Conservation (phyloP, 805 yeast species). For the Ogataea glucozyma region DNA sequence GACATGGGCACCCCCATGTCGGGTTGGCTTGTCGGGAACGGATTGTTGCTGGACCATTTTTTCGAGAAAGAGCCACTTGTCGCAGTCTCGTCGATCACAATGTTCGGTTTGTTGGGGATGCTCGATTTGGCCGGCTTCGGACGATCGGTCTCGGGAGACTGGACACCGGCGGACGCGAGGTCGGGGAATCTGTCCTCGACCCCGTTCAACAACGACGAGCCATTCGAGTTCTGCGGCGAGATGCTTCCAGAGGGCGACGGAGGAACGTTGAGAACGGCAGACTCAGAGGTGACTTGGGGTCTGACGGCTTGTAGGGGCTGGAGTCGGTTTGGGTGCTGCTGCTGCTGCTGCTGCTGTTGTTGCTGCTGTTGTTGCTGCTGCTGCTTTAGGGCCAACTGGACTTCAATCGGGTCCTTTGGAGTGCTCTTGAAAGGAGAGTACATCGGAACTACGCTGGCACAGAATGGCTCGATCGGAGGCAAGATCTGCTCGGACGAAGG, state of each 20-base stretch:
- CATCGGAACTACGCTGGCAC: constrained; percentile 32
- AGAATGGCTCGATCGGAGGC: constrained; percentile 33
- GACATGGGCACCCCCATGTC: background rate
- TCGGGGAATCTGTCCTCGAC: constrained; percentile 52
- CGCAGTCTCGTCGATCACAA: constrained; percentile 13
- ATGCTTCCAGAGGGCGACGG: constrained; percentile 22
- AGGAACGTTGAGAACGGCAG: constrained; percentile 20
- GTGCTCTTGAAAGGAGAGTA: constrained; percentile 37
- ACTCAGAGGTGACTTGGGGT: constrained; percentile 13
- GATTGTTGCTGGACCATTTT: constrained; percentile 29
- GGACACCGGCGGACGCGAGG: constrained; percentile 11
- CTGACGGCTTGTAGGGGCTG: constrained; percentile 21
- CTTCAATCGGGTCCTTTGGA: constrained; percentile 46
- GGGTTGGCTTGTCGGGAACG: constrained; percentile 23
- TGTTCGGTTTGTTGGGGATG: constrained; percentile 12
- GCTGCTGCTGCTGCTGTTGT: constrained; percentile 40
- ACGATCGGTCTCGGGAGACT: background rate
- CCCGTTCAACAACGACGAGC: constrained; percentile 33
- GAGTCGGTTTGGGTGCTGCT: constrained; percentile 14
- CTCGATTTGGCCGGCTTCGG: too few species aligned
- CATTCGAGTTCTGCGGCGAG: constrained; percentile 8
- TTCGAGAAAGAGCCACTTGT: constrained; percentile 6
- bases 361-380: constrained; percentile 35
- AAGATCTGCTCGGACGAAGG: constrained; percentile 30
- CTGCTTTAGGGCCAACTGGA: constrained; percentile 41